Conservation (phyloP, 495 filamentous ascomycete species). For the Hypoxylon lenormandii region DNA sequence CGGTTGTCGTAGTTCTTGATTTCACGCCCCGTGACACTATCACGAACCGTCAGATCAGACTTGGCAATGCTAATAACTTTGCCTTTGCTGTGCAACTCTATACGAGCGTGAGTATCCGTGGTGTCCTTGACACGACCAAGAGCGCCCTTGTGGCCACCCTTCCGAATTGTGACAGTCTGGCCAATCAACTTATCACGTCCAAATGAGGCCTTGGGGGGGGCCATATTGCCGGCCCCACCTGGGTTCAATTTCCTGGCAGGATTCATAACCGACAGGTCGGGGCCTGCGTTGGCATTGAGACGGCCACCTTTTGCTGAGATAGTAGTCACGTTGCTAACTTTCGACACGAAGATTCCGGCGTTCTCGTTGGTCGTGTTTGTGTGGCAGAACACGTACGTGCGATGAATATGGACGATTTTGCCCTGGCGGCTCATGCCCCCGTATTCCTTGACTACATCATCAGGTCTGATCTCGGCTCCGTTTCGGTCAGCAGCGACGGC, state of each 20-base stretch:
- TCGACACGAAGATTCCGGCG: conserved; percentile 87
- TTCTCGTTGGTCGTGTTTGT: conserved; percentile 87
- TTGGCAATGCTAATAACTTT: conserved; percentile 86
- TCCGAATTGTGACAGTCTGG: conserved; percentile 86
- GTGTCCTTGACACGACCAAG: conserved; percentile 95
- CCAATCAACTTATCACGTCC: conserved; percentile 88
- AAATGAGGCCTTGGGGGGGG: conserved; percentile 75
- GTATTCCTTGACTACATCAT: conserved; percentile 91
- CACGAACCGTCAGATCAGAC: conserved; percentile 80
- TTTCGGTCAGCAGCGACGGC: conserved; percentile 93
- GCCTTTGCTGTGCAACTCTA: conserved; percentile 91
- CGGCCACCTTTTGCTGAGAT: conserved; percentile 91
- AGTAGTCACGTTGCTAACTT: conserved; percentile 84
- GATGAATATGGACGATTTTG: conserved; percentile 89
- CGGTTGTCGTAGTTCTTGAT: conserved; percentile 74
- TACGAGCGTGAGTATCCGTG: conserved; percentile 81
- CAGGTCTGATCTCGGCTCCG: conserved; percentile 89
- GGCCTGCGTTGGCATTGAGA: conserved; percentile 65
- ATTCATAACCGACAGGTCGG: conserved; percentile 92
- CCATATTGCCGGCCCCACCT: conserved; percentile 68
- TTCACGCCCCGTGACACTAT: conserved; percentile 79
- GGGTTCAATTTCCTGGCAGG: conserved; percentile 79
- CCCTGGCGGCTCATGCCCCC: conserved; percentile 86
- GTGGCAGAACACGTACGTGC: conserved; percentile 87
- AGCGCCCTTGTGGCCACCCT: conserved; percentile 88